phyloP scores from a whole-genome alignment of 2,329 filamentous ascomycete genomes.

The Aspergillus sp. region DNA sequence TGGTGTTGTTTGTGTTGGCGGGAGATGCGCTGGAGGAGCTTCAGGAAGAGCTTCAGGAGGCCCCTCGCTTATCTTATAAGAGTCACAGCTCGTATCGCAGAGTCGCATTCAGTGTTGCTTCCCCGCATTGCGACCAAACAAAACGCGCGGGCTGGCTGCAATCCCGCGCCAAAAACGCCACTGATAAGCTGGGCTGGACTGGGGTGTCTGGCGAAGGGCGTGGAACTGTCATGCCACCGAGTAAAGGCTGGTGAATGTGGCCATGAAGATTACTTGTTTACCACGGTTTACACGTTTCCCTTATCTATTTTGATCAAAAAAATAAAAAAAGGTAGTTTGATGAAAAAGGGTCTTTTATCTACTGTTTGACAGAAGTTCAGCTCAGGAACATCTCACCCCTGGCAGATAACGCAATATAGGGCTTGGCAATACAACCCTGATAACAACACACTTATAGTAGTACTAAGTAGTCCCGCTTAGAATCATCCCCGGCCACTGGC shows the following conservation, averaged over 20 bases:
- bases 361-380: no score
- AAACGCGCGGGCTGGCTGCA: neutral
- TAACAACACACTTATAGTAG: no score
- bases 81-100: neutral
- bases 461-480: no score
- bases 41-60: no score
- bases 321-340: no score
- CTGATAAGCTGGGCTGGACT: neutral
- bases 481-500: neutral
- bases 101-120: neutral
- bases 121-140: conserved; percentile 2
- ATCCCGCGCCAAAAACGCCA: neutral
- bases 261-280: no score
- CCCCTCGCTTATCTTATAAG: neutral
- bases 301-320: no score
- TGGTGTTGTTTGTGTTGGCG: neutral
- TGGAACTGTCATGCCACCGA: no score
- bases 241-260: neutral
- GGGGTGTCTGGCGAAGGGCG: neutral
- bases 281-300: no score
- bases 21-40: neutral
- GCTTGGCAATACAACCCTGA: no score
- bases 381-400: neutral
- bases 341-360: no score
- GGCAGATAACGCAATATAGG: neutral